Evolutionary conservation across 352 stramenopile genomes (phyloP), one percentile per base, ranked within the genome.

Genomic region (Pythium biforme): DNA sequence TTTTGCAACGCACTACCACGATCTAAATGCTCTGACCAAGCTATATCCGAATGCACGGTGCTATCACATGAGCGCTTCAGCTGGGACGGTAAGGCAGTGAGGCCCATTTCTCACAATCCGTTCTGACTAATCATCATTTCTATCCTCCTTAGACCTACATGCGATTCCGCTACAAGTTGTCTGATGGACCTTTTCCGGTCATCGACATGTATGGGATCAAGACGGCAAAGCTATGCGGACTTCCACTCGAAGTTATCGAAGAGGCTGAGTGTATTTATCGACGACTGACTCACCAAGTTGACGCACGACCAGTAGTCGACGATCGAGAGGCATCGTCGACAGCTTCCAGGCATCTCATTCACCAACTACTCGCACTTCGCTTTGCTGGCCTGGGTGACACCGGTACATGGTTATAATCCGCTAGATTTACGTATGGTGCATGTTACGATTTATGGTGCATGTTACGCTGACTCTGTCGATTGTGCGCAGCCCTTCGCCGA

Each of bases 1-100:
- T 62, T 97, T 98, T 62, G 88, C 90, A 23, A 98, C 92, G 0
- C 92, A 98, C 64, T 97, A 95, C 60, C 83, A 90, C 48, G 71
- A 86, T 22, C 54, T 97, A 12, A 90, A 87, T 55, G 61, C 65
- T 19, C 73, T 97, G 15, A 62, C 73, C 19, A 72, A 73, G 6
- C 43, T 93, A 0, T 95, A 93, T 67, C 67, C 74, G 19, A 81
- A 83, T 31, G 87, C 80, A 29, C 66, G 79, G 6, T 84, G 81
- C 69, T 93, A 88, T 48, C 84, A 94, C 52, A 78, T 96, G 69
- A 76, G 77, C 39, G 69, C 73, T 15, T 65, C 46, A 12, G 69
- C 73, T 53, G 76, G 74, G 55, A 70, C 69, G 53, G 84, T 90
- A 55, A 47, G 26, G 55, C 29, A 63, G 58, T 27, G 29, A 41